Percentiles rank a stretch among this genome's conserved stretches.
Conservation (phyloP, 2,329 filamentous ascomycete species). For the Monilinia polystroma region DNA sequence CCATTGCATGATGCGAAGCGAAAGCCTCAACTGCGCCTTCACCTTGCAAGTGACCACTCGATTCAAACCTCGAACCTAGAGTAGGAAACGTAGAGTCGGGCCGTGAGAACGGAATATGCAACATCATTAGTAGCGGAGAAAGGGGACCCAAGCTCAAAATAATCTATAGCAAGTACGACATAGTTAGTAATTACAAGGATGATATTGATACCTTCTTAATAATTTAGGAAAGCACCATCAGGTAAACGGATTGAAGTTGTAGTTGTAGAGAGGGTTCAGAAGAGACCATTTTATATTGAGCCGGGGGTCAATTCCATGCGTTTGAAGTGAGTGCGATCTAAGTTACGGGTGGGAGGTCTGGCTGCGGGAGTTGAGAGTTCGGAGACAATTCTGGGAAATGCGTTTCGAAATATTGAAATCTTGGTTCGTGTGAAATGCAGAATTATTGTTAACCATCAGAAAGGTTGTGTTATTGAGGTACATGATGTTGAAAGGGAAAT, state of each 20-base stretch:
- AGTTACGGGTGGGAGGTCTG: neutral
- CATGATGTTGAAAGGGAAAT: too few relatives aligned
- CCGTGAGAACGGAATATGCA: constrained; percentile 46
- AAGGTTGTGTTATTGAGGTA: too few relatives aligned
- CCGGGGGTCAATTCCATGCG: neutral
- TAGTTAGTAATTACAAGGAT: constrained; percentile 39
- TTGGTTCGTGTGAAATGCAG: too few relatives aligned
- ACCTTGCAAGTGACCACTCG: constrained; percentile 50
- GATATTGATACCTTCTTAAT: neutral
- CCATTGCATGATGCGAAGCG: constrained; percentile 35
- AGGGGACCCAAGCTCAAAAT: constrained; percentile 45
- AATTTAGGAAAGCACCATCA: neutral
- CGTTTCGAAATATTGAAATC: neutral
- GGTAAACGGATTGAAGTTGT: neutral
- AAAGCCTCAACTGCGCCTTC: constrained; percentile 47
- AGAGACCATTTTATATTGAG: neutral
- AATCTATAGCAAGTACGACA: constrained; percentile 48
- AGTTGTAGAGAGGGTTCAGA: neutral
- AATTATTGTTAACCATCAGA: too few relatives aligned
- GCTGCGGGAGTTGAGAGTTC: too few relatives aligned
- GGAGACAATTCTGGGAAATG: neutral
- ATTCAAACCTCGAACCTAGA: constrained; percentile 44
- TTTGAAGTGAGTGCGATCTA: neutral
- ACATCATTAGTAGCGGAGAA: constrained; percentile 45
- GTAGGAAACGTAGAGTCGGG: constrained; percentile 45